Conservation (phyloP, 768 basidiomycete species). For the Tulasnella sp. region DNA sequence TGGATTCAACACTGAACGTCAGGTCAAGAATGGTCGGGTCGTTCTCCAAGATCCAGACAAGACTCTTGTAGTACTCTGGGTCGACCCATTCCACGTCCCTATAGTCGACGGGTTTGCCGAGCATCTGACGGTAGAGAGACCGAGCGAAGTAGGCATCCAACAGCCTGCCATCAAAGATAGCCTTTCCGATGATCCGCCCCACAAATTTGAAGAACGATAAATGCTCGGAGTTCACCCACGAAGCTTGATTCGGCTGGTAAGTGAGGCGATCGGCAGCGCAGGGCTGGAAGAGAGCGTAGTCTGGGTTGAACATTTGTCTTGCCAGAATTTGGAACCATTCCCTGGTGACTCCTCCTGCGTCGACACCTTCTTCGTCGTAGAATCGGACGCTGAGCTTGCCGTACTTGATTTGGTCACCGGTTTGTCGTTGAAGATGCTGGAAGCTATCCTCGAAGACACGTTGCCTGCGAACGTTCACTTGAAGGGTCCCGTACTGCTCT, state of each 20-base stretch:
- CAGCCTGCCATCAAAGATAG: conserved; percentile 93
- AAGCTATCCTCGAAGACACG: conserved; percentile 98
- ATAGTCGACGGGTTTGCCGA: conserved; percentile 94
- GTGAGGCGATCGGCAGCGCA: conserved; percentile 93
- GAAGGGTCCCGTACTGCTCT: conserved; percentile 81
- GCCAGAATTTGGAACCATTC: conserved; percentile 99
- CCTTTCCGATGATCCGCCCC: conserved; percentile 95
- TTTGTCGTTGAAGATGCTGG: conserved; percentile 84
- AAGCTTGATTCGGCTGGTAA: conserved; percentile 94
- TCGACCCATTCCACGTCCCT: conserved; percentile 97
- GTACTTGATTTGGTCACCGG: conserved; percentile 95
- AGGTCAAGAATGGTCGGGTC: conserved; percentile 85
- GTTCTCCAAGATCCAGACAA: conserved; percentile 98
- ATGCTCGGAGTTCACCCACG: conserved; percentile 94
- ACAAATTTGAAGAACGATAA: conserved; percentile 98
- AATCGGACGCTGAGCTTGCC: conserved; percentile 97
- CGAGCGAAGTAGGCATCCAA: conserved; percentile 98
- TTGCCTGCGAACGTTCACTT: conserved; percentile 84
- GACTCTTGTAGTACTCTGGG: conserved; percentile 96
- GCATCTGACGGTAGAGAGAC: conserved; percentile 91
- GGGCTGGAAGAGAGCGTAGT: conserved; percentile 97
- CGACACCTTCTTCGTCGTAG: conserved; percentile 96
- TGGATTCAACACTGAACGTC: conserved; percentile 94
- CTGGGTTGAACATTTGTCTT: conserved; percentile 98
- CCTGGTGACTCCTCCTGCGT: conserved; percentile 96